Evolutionary conservation across 2,329 filamentous ascomycete genomes (phyloP), one percentile per base, ranked within the genome.

Genomic region (Pseudocercospora cruenta): DNA sequence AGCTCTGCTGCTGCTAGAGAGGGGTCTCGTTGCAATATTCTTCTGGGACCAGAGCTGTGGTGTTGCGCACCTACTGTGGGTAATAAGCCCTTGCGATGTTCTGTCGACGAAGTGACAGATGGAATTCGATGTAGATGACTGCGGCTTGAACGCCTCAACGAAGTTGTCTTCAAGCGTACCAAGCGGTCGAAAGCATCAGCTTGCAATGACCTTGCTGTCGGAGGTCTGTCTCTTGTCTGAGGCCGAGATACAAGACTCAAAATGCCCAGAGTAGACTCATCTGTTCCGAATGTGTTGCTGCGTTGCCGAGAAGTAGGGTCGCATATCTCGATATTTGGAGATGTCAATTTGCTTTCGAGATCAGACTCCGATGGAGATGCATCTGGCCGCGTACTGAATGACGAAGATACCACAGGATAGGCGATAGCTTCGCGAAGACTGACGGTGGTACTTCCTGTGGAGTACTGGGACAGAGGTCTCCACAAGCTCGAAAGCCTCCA

Each of bases 381-480:
- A 31, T 12, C 26, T 26, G 16, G 51, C 14, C 51, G 51, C 22
- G 24, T 22, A 31, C 5, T 28, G 24, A 33, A 19, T 22, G 24
- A 9, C n/a, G 55, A 36, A n/a, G 33, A 8, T 43, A 26, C 31
- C 8, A 58, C 31, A 24, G n/a, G 31, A 43, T n/a, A 33, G 12
- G 55, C 33, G 19, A 69, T 64, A 7, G 69, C 71, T 47, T 69
- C 62, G 67, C 69, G 72, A 14, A 63, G 55, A 36, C 71, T 68
- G 14, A 72, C 22, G 26, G 45, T 43, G 6, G 33, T 43, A 19
- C 51, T 55, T 31, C 60, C 54, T 21, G 39, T 57, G 62, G 39
- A 51, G 45, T 60, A 57, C 49, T 53, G 43, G n/a, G 62, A 51
- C 19, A 58, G 54, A n/a, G 45, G 54, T 53, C 43, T 59, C 62